These are phyloP conservation scores for Cocos nucifera DNA, from an alignment of 176 grass and related monocot species.

Conservation along the genomic window DNA sequence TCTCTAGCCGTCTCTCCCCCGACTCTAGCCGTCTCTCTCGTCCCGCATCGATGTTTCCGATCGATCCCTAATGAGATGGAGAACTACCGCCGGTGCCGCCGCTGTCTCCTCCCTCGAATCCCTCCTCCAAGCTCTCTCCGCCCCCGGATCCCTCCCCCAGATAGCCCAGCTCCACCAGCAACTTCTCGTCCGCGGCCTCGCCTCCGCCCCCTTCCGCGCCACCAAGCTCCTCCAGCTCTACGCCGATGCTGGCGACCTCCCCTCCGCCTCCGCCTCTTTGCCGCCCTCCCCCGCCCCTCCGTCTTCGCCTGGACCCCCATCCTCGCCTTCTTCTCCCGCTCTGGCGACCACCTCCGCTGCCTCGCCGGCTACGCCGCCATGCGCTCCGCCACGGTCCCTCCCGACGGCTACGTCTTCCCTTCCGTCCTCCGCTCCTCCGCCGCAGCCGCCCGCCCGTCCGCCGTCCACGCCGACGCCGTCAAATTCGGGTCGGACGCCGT, in stretches of 20 bases:
- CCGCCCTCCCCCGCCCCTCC: conserved; percentile 9
- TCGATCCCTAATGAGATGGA: conserved; percentile 9
- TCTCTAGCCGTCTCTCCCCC: not conserved
- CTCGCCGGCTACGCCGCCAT: conserved; percentile 10
- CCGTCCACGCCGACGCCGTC: conserved; percentile 42
- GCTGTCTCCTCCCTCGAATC: not conserved
- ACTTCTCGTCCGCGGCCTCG: conserved; percentile 8
- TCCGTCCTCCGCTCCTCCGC: conserved; percentile 1
- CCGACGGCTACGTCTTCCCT: conserved; percentile 22
- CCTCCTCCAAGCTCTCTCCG: not conserved
- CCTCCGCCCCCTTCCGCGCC: not conserved
- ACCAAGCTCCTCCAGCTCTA: conserved; percentile 25
- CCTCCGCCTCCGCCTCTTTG: conserved; percentile 23
- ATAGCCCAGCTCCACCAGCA: conserved; percentile 22
- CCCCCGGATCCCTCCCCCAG: conserved; percentile 10
- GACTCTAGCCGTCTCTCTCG: not conserved
- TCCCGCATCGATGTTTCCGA: not conserved
- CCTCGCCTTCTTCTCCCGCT: conserved; percentile 20
- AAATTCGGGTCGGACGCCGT: conserved; percentile 43
- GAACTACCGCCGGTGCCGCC: not conserved
- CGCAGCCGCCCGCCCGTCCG: not conserved
- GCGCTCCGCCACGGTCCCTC: conserved; percentile 4
- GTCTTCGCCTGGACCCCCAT: conserved; percentile 29
- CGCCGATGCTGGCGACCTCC: conserved; percentile 23
- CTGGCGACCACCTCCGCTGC: conserved; percentile 8